These are phyloP conservation scores for Tulasnella calospora DNA, from an alignment of 768 basidiomycete genomes.

Conservation along the genomic window DNA sequence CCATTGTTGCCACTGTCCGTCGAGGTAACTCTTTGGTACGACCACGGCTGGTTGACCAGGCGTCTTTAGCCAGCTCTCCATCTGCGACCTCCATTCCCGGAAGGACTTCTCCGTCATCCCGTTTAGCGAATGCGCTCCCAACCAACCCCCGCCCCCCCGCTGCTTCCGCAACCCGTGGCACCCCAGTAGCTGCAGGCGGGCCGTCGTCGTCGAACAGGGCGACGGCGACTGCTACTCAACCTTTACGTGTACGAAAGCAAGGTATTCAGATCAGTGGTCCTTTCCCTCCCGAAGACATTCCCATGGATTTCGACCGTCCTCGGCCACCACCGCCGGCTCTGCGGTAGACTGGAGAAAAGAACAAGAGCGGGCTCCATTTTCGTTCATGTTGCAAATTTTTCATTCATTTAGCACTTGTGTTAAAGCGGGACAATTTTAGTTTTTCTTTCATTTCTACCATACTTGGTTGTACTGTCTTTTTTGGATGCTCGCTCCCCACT, in stretches of 20 bases:
- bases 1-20: background rate
- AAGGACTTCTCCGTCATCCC: background rate
- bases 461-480: background rate
- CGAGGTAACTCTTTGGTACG: background rate
- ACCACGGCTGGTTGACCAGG: background rate
- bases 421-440: background rate
- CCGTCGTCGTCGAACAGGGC: background rate
- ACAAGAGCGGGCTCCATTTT: background rate
- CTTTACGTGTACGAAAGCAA: background rate
- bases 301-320: background rate
- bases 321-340: background rate
- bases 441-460: background rate
- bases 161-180: background rate
- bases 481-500: background rate
- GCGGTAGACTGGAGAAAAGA: background rate
- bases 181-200: background rate
- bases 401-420: conserved; percentile 3
- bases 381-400: background rate
- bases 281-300: background rate
- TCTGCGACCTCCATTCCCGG: background rate
- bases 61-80: background rate
- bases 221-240: background rate
- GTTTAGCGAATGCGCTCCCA: conserved; percentile 5
- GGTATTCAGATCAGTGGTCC: background rate
- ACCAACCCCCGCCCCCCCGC: background rate